Percentiles rank a stretch among this genome's conserved stretches.
These are phyloP conservation scores for Talaromyces wortmannii DNA, from an alignment of 495 filamentous ascomycete species.

Conservation along the genomic window DNA sequence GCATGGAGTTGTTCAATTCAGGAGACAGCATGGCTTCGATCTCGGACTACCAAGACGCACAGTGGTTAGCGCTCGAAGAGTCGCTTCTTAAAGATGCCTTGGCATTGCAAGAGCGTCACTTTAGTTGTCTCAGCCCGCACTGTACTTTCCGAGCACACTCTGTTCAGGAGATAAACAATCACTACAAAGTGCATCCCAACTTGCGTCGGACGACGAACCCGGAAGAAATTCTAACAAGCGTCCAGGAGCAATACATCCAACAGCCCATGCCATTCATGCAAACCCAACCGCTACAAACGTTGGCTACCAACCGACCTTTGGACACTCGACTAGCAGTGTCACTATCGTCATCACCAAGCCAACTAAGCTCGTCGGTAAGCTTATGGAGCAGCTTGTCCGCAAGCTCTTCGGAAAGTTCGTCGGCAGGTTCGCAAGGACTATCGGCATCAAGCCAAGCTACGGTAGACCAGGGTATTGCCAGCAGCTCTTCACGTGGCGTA, in stretches of 20 bases:
- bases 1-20: no score
- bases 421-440: no score
- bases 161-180: background rate
- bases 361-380: no score
- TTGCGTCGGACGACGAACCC: background rate
- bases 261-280: background rate
- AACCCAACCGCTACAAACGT: no score
- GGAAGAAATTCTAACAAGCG: background rate
- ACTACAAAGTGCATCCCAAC: background rate
- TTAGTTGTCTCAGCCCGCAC: background rate
- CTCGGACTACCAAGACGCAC: background rate
- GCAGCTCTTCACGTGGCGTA: no score
- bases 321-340: no score
- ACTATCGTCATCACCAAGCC: no score
- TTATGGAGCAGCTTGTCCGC: no score
- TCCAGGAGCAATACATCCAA: background rate
- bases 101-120: background rate
- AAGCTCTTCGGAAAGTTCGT: no score
- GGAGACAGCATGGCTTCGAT: background rate
- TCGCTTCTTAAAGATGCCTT: background rate
- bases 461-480: no score
- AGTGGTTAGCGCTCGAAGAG: background rate
- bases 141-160: background rate
- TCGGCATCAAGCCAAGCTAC: no score
- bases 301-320: no score